A percentile compares a stretch with the other conserved stretches of the same genome.
Conservation (phyloP, 495 filamentous ascomycete genomes). For the Trichoderma erinaceum region DNA sequence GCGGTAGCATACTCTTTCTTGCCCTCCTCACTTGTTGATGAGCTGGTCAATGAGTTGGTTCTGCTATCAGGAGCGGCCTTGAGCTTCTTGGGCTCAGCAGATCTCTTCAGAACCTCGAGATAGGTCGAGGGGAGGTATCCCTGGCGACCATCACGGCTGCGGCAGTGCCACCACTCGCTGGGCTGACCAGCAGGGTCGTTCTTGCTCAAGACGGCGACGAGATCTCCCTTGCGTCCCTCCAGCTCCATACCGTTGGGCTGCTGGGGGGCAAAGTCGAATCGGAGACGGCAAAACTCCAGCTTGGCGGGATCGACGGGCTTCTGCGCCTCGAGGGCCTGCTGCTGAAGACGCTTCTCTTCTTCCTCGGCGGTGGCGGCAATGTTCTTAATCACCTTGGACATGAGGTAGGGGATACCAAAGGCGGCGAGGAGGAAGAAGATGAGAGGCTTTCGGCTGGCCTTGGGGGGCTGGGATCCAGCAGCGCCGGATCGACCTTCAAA, state of each 20-base stretch:
- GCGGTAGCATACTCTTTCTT: conserved; percentile 18
- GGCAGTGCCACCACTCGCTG: conserved; percentile 94
- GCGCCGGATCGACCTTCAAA: conserved; percentile 61
- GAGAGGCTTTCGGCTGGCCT: conserved; percentile 87
- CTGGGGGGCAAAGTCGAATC: conserved; percentile 86
- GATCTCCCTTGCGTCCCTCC: conserved; percentile 87
- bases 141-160: conserved; percentile 82
- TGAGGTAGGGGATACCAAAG: conserved; percentile 90
- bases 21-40: conserved; percentile 20
- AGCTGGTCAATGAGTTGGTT: conserved; percentile 43
- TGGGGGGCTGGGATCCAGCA: conserved; percentile 47
- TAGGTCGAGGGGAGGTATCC: conserved; percentile 89
- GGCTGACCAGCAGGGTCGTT: conserved; percentile 86
- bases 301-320: conserved; percentile 72
- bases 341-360: conserved; percentile 58
- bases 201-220: conserved; percentile 91
- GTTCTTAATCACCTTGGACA: conserved; percentile 85
- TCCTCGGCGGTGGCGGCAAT: conserved; percentile 79
- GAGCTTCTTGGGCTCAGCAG: conserved; percentile 40
- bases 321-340: conserved; percentile 39
- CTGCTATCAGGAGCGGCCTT: conserved; percentile 52
- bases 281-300: conserved; percentile 87
- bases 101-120: conserved; percentile 71
- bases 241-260: conserved; percentile 72
- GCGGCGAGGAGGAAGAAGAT: conserved; percentile 92